Evolutionary conservation across 257 asterid genomes (phyloP).

Genomic region (Gentiana straminea): DNA sequence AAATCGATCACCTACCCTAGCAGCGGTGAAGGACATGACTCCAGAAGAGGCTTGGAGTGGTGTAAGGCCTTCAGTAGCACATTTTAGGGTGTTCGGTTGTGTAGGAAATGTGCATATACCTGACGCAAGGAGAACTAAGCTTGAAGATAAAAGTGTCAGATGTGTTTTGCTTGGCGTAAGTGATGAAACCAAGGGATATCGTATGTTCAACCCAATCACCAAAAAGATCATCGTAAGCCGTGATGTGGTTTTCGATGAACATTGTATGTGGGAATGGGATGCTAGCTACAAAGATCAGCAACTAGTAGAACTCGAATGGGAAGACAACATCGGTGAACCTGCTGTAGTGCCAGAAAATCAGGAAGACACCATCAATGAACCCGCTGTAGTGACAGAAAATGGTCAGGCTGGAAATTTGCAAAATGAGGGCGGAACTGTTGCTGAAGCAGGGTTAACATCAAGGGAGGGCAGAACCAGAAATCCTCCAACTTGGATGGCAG

Average conservation of each 20-base stretch:
- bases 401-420: background rate
- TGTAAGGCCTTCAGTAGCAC: background rate
- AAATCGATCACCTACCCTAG: no score
- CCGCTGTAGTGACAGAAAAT: no score
- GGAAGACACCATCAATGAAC: no score
- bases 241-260: no score
- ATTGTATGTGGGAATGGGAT: no score
- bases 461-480: background rate
- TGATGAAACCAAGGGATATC: no score
- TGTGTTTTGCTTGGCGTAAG: no score
- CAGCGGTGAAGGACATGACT: background rate
- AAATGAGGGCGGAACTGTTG: background rate
- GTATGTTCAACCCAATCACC: no score
- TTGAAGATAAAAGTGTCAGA: no score
- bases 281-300: background rate
- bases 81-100: background rate
- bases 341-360: no score
- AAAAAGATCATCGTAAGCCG: no score
- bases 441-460: background rate
- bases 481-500: background rate
- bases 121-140: no score
- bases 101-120: background rate
- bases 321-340: background rate
- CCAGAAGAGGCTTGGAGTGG: conserved; percentile 1
- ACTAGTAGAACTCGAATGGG: background rate